Evolutionary conservation across 768 basidiomycete species (phyloP), one percentile per base, ranked within the genome.

Genomic region (Phylloporus arenicola): DNA sequence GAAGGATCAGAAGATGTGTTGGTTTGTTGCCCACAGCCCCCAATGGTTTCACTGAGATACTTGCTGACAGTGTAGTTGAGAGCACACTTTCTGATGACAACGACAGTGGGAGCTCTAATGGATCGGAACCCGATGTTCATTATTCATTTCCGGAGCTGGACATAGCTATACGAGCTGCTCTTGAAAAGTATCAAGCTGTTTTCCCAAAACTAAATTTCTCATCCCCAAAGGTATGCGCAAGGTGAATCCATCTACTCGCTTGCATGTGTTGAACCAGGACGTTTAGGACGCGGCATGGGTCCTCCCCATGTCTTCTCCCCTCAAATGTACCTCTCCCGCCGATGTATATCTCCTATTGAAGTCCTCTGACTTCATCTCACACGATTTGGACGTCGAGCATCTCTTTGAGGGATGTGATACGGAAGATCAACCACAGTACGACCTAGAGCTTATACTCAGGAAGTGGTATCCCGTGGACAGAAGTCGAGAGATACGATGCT

Each of bases 141-240:
- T 90, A 81, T 59, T 72, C 84, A 3, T 94, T 98, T 62, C 92
- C 93, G 0, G 83, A 83, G 41, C 71, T 96, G n/a, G 91, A 93
- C 59, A 69, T 71, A 13, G 72, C 72, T 50, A 94, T 97, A 53
- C 71, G 88, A 43, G 65, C 71, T 13, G 78, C 75, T 30, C 73
- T 96, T n/a, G 58, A 70, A 40, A 68, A 77, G 49, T 93, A 88
- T 65, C 87, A 82, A 3, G 86, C 85, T 6, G 85, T 95, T 25
- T 98, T 98, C 64, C 93, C 94, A 1, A 98, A 98, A 69, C 81
- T 98, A 48, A 97, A 96, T 62, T 96, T 94, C 71, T 90, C 92
- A 6, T 85, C 90, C n/a, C 94, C 94, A 13, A 87, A 85, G 72
- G 93, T 88, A 52, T 50, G 75, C 58, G 34, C 19, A 24, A 51